Conservation (phyloP, 164 flowering plant species). For the Platanus orientalis region DNA sequence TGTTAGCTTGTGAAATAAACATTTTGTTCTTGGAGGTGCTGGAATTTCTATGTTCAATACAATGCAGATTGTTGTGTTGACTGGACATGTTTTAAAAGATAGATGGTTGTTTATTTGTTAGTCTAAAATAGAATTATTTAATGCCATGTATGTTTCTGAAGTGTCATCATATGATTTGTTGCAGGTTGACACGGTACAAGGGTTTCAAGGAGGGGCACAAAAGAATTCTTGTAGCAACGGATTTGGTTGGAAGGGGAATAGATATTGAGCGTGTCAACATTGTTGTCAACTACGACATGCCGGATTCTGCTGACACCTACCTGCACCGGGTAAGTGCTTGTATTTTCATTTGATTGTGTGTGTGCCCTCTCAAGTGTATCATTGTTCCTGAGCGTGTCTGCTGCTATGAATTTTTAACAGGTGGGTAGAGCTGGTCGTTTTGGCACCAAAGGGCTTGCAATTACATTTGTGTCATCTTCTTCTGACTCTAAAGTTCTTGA, state of each 20-base stretch:
- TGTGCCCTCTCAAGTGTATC: too few relatives aligned
- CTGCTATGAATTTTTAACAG: constrained; percentile 25
- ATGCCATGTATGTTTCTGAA: too few relatives aligned
- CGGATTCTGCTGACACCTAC: constrained; percentile 97
- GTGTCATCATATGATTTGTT: too few relatives aligned
- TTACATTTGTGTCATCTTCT: constrained; percentile 90
- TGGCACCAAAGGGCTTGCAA: constrained; percentile 97
- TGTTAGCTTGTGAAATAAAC: too few relatives aligned
- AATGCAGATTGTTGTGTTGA: too few relatives aligned
- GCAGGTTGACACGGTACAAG: constrained; percentile 82
- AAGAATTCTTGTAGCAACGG: constrained; percentile 95
- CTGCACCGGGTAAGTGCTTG: constrained; percentile 67
- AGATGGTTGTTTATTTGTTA: too few relatives aligned
- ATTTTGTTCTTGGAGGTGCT: too few relatives aligned
- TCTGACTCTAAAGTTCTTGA: constrained; percentile 91
- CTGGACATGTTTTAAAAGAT: too few relatives aligned
- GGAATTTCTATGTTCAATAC: too few relatives aligned
- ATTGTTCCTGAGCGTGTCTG: neutral
- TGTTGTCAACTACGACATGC: constrained; percentile 98
- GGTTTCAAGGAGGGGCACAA: constrained; percentile 94
- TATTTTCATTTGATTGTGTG: too few relatives aligned
- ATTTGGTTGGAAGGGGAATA: constrained; percentile 96
- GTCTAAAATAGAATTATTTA: too few relatives aligned
- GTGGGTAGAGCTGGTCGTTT: constrained; percentile 99
- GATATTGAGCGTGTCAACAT: constrained; percentile 97